Base-by-base conservation (phyloP, 2,329 filamentous ascomycete species). In the Phyllosticta paracitricarpa region DNA sequence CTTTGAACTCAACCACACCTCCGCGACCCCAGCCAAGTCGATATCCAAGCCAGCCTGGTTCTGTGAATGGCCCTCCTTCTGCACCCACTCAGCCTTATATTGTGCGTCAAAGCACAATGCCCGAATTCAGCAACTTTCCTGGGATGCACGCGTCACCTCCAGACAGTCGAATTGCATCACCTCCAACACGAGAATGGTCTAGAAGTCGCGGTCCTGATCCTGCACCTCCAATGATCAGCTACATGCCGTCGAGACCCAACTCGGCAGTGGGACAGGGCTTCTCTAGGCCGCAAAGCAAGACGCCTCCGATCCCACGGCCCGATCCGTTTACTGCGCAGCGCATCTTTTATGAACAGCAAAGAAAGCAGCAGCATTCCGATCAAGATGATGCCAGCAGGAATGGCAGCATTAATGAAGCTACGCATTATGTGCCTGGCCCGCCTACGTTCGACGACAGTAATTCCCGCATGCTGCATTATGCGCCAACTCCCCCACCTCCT, bases 351-450 rank as follows among this genome's bases (percentile, higher is more conserved):
- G 62, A 63, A 54, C 51, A 63, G 54, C 62, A 64, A 17, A 60
- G 56, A 52, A 60, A 63, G 30, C 54, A 54, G 22, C 64, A 62
- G 57, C 10, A 4, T 10, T 22, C 19, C n/a, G 24, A 56, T 4
- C 35, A 53, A 24, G 14, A 48, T 6, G n/a, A 17, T 25, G 52
- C 54, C 58, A 61, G 67, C 24, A 69, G 69, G 53, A 74, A 74
- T 71, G 71, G 67, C 54, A 73, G 71, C 53, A 74, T 74, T 9
- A 67, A 67, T 9, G 72, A 74, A 62, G 40, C 40, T 7, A 19
- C 40, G 14, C 40, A 48, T n/a, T 54, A 54, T 25, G 22, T 28
- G 52, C 52, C 52, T 25, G 52, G 52, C 12, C 52, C 52, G 19
- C 52, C 40, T 3, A 48, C 17, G 40, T 17, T n/a, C 14, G 40